phyloP scores from a whole-genome alignment of 2,329 filamentous ascomycete species.

The Teratosphaeria destructans region DNA sequence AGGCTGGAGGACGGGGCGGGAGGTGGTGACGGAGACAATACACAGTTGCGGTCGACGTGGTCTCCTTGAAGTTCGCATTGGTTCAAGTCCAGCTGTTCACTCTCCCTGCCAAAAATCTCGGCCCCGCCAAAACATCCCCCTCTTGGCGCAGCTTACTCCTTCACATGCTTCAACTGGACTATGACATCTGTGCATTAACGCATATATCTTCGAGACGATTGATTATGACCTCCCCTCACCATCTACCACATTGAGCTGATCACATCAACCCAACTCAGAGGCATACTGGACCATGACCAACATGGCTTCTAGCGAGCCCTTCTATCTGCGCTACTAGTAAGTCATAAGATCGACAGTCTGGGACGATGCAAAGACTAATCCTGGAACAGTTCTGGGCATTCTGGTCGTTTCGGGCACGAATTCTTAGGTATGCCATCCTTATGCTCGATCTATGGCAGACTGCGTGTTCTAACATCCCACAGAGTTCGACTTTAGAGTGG shows the following conservation, averaged over 20 bases:
- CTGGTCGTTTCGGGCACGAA: slow-evolving; percentile 94
- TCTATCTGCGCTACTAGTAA: slow-evolving; percentile 97
- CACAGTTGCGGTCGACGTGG: neutral
- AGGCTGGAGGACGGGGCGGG: neutral
- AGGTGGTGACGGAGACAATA: neutral
- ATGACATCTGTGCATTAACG: too few relatives aligned
- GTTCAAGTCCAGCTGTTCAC: slow-evolving; percentile 1
- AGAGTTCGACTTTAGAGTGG: slow-evolving; percentile 95
- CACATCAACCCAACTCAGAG: neutral
- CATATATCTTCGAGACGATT: neutral
- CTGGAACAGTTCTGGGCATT: slow-evolving; percentile 79
- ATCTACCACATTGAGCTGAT: neutral
- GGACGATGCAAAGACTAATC: neutral
- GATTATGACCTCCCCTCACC: neutral
- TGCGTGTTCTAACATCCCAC: slow-evolving; percentile 1
- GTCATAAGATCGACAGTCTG: slow-evolving; percentile 22
- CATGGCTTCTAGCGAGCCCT: slow-evolving; percentile 54
- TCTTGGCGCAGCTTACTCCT: neutral
- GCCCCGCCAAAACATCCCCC: neutral
- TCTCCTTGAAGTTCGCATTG: neutral
- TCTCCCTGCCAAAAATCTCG: neutral
- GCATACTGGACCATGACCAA: slow-evolving; percentile 42
- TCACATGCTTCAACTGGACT: neutral
- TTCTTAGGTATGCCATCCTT: slow-evolving; percentile 81
- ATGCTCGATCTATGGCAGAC: neutral